Conservation (phyloP, 352 stramenopile genomes). For the Albugo candida region DNA sequence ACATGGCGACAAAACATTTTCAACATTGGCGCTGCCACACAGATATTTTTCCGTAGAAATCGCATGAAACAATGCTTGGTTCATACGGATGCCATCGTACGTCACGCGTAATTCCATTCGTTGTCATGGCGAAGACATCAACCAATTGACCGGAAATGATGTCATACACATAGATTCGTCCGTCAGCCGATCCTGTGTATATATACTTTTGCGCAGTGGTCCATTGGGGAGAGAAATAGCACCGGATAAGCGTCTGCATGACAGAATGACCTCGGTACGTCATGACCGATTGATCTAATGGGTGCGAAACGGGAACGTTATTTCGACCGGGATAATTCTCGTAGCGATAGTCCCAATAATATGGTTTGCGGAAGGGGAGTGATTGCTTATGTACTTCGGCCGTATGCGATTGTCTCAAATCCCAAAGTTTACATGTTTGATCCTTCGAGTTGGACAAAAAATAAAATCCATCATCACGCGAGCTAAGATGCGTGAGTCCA, state of each 20-base stretch:
- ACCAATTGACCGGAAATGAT: slow-evolving; percentile 43
- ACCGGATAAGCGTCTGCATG: slow-evolving; percentile 68
- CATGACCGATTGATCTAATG: slow-evolving; percentile 58
- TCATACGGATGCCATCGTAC: slow-evolving; percentile 72
- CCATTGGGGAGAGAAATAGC: slow-evolving; percentile 71
- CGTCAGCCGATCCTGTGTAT: slow-evolving; percentile 65
- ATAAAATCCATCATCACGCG: slow-evolving; percentile 70
- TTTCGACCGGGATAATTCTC: slow-evolving; percentile 53
- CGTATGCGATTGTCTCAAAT: slow-evolving; percentile 57
- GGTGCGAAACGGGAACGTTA: slow-evolving; percentile 30
- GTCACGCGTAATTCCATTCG: slow-evolving; percentile 59
- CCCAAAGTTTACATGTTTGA: slow-evolving; percentile 69
- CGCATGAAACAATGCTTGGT: slow-evolving; percentile 58
- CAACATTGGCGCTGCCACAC: slow-evolving; percentile 20
- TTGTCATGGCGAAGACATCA: slow-evolving; percentile 62
- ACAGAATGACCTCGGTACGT: slow-evolving; percentile 67
- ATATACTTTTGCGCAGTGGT: slow-evolving; percentile 77
- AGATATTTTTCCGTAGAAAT: slow-evolving; percentile 75
- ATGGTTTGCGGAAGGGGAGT: slow-evolving; percentile 22
- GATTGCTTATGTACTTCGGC: slow-evolving; percentile 22
- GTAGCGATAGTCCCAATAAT: slow-evolving; percentile 69
- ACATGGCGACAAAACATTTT: no score
- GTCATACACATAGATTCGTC: slow-evolving; percentile 72
- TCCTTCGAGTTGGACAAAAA: slow-evolving; percentile 80
- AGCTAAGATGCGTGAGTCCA: slow-evolving; percentile 61